A percentile compares a stretch with the other conserved stretches of the same genome.
These are phyloP conservation scores for Haplosporangium sp. DNA, from an alignment of 371 early-diverging fungal species.

Conservation along the genomic window DNA sequence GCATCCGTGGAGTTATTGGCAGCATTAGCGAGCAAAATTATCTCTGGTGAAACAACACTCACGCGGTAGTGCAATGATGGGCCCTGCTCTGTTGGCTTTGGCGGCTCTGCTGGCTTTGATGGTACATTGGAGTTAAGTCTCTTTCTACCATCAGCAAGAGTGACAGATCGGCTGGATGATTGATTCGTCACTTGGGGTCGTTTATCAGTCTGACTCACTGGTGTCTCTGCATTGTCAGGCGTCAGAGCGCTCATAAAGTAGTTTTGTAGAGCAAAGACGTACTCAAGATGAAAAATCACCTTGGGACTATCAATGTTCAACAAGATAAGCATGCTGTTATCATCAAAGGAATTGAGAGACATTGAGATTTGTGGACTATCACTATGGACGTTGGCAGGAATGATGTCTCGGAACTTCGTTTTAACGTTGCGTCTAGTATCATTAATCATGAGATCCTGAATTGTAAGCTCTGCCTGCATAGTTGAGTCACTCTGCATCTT, in stretches of 20 bases:
- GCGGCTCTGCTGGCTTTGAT: constrained; percentile 28
- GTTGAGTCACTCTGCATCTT: constrained; percentile 71
- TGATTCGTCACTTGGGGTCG: constrained; percentile 25
- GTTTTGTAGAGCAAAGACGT: constrained; percentile 76
- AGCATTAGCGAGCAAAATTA: constrained; percentile 89
- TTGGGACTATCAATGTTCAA: constrained; percentile 88
- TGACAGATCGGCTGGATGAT: constrained; percentile 6
- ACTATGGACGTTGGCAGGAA: constrained; percentile 69
- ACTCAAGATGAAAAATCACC: constrained; percentile 87
- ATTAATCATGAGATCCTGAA: constrained; percentile 78
- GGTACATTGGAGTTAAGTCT: constrained; percentile 36
- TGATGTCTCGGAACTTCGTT: constrained; percentile 87
- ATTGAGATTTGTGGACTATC: constrained; percentile 74
- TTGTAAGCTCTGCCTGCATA: constrained; percentile 78
- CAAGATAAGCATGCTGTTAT: constrained; percentile 62
- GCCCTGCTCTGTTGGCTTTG: constrained; percentile 28
- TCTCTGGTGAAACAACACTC: constrained; percentile 86
- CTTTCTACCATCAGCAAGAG: constrained; percentile 21
- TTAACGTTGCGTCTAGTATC: constrained; percentile 83
- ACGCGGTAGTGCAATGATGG: constrained; percentile 69
- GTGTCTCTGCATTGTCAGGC: constrained; percentile 4
- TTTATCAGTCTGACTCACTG: constrained; percentile 24
- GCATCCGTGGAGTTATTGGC: constrained; percentile 83
- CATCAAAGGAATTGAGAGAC: constrained; percentile 44
- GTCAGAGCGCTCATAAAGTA: constrained; percentile 78